Base-by-base conservation (phyloP, 2,329 filamentous ascomycete genomes). In the Grosmannia penicillata region DNA sequence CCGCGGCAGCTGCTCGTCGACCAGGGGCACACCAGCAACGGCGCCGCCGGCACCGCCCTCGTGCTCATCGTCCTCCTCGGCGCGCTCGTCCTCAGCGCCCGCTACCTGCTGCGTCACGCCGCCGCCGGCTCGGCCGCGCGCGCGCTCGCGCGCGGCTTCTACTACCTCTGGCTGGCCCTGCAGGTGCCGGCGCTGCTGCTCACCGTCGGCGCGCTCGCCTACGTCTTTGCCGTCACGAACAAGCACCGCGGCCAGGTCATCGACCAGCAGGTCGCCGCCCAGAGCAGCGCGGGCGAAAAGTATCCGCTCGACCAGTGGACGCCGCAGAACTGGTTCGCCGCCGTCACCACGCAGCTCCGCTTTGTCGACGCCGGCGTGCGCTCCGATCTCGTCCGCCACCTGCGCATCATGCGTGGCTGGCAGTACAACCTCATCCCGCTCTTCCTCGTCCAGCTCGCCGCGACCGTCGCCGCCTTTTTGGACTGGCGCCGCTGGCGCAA, bases 11-110 rank as follows among this genome's bases (percentile, higher is more conserved):
- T 60, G 13, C 47, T 66, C 40, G 51, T 57, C 31, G 49, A 62
- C 42, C 57, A 61, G 32, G 60, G 61, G 13, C 53, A 65, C 41
- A 60, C 61, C 21, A 56, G 55, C 37, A 60, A 64, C 28, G 56
- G 54, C 22, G 63, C 64, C 2, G 55, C 55, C 8, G 58, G 56
- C 6, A 59, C 55, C 2, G 56, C 53, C 1, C 47, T 61, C 23
- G 45, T 60, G 2, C 39, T 59, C 2, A 49, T 59, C 35, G 54
- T 52, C 5, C 36, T 55, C n/a, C 52, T 50, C 9, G 58, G 59
- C 19, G 41, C 51, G 14, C 15, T 59, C 9, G 49, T 51, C 1
- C 48, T 62, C 15, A 42, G 37, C 27, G 34, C 26, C 8, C 44
- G 46, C 18, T 14, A 11, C 11, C 18, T 36, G 18, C 33, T 30